Evolutionary conservation across 208 protist genomes (phyloP).

Genomic region (Leishmania tropica): DNA sequence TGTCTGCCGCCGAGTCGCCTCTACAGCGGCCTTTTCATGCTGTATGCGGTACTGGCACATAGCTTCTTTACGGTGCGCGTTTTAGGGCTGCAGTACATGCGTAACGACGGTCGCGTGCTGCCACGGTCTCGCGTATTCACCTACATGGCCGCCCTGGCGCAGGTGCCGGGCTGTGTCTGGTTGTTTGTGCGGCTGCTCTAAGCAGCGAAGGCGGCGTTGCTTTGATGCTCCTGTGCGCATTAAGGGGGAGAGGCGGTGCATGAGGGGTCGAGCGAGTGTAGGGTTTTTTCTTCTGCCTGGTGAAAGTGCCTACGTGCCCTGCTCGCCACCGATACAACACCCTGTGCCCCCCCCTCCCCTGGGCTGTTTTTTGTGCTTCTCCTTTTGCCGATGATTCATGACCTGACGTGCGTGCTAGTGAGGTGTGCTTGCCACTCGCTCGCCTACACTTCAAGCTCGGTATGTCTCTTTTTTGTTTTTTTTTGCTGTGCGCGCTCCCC

Average conservation of each 20-base stretch:
- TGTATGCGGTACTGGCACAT: slow-evolving; percentile 53
- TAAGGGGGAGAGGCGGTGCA: background rate
- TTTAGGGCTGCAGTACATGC: slow-evolving; percentile 35
- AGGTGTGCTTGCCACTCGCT: background rate
- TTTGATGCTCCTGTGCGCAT: background rate
- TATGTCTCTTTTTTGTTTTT: background rate
- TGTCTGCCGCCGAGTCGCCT: slow-evolving; percentile 24
- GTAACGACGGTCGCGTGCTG: slow-evolving; percentile 44
- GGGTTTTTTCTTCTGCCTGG: slow-evolving; percentile 10
- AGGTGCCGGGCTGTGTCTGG: slow-evolving; percentile 61
- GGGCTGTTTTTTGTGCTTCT: background rate
- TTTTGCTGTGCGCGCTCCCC: background rate
- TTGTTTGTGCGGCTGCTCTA: slow-evolving; percentile 50
- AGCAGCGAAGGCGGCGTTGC: background rate
- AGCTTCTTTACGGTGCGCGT: slow-evolving; percentile 50
- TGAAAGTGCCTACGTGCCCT: background rate
- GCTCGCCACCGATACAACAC: background rate
- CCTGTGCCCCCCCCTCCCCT: background rate
- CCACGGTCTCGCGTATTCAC: slow-evolving; percentile 53
- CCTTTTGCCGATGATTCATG: background rate
- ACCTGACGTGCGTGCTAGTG: background rate
- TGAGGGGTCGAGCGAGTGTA: background rate
- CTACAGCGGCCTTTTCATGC: slow-evolving; percentile 32
- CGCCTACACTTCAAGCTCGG: background rate
- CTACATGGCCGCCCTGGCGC: slow-evolving; percentile 41